These are phyloP conservation scores for Russula olivacea DNA, from an alignment of 768 basidiomycete species.

Conservation along the genomic window DNA sequence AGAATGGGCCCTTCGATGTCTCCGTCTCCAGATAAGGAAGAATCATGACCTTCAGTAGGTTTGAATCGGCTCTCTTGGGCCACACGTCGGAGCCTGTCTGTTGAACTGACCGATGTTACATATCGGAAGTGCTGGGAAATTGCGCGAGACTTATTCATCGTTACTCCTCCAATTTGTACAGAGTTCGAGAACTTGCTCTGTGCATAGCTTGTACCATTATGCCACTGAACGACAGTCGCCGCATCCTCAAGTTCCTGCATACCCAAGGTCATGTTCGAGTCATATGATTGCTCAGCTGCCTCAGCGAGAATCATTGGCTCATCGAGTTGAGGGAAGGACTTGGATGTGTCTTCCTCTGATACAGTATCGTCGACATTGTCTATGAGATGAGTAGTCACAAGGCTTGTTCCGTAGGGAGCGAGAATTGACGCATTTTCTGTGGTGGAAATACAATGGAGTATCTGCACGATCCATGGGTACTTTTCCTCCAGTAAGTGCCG, in stretches of 20 bases:
- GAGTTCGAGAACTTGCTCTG: not conserved
- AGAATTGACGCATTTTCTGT: not conserved
- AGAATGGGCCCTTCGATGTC: not conserved
- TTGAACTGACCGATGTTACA: not conserved
- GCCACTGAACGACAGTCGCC: not conserved
- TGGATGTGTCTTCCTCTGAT: not conserved
- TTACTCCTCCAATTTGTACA: not conserved
- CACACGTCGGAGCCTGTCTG: not conserved
- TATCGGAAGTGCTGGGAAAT: not conserved
- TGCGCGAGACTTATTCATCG: not conserved
- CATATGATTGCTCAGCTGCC: no score
- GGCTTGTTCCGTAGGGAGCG: not conserved
- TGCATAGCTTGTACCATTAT: no score
- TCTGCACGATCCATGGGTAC: not conserved
- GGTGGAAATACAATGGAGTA: not conserved
- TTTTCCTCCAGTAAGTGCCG: not conserved
- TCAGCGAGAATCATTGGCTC: no score
- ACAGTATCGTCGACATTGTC: not conserved
- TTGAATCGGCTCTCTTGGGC: constrained; percentile 1
- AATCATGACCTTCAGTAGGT: not conserved
- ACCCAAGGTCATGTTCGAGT: not conserved
- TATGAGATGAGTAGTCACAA: not conserved
- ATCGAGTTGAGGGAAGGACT: not conserved
- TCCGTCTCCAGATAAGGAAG: not conserved
- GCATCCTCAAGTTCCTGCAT: not conserved